Base-by-base conservation (phyloP, 208 protist genomes). In the Trypanosoma platydactyli region DNA sequence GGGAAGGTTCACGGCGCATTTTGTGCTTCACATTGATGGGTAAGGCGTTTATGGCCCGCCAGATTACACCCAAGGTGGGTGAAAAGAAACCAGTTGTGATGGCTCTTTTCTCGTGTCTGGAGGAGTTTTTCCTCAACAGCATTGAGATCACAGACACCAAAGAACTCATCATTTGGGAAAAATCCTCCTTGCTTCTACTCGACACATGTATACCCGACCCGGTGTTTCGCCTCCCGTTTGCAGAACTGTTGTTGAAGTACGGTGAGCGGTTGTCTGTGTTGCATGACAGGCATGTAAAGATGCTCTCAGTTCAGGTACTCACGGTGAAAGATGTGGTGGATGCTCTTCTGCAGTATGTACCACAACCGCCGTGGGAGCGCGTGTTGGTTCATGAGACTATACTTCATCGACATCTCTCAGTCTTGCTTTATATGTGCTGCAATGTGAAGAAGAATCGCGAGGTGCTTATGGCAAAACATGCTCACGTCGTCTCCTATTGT, bases 271-370 rank as follows among this genome's bases (percentile, higher is more conserved):
- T 87, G 9, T 68, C 77, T 49, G 13, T 68, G 18, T 29, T 41
- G 16, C n/a, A 66, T 3, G 53, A 60, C 9, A 57, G 16, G 16
- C 42, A 60, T 6, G 61, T 80, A 1, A 49, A 72, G 24, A 52
- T 59, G 48, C 64, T 79, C 53, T 38, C 57, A 24, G 77, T 92
- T 53, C 89, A 94, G 60, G 84, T 94, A 27, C 73, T 89, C 25
- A 89, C 81, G 3, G 83, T 83, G 61, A 74, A 76, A 7, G 69
- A 81, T 30, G 79, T 84, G 6, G 64, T 92, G 29, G 64, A 70
- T 25, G 25, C 53, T 35, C 71, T 91, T 11, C 46, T 83, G 13
- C 40, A 58, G 15, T 54, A 54, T 15, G 18, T 3, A n/a, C 49
- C 73, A 48, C 60, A 86, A 55, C 75, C 67, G 20, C 71, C 75